Percentiles rank a stretch among this genome's conserved stretches.
These are phyloP conservation scores for Candida xiaguanensis DNA, from an alignment of 805 yeast genomes.

Conservation along the genomic window DNA sequence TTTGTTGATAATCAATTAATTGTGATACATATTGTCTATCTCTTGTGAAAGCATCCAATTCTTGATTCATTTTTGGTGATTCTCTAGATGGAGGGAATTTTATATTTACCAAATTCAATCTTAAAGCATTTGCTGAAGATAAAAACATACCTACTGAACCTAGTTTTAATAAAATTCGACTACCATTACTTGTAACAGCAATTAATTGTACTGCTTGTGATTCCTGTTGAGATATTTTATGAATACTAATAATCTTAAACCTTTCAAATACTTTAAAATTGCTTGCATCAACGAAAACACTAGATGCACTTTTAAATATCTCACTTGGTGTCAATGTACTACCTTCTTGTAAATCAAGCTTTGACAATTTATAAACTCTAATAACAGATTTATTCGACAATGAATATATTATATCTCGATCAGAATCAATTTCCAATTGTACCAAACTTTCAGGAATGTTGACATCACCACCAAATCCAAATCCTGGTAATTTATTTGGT, in stretches of 20 bases:
- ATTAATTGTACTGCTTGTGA: slow-evolving; percentile 68
- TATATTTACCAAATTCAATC: slow-evolving; percentile 42
- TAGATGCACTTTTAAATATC: slow-evolving; percentile 45
- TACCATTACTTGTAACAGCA: slow-evolving; percentile 81
- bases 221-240: slow-evolving; percentile 59
- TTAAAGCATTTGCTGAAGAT: slow-evolving; percentile 19
- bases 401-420: slow-evolving; percentile 74
- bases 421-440: slow-evolving; percentile 70
- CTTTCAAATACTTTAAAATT: slow-evolving; percentile 45
- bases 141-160: slow-evolving; percentile 28
- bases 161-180: slow-evolving; percentile 60
- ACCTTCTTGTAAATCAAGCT: slow-evolving; percentile 31
- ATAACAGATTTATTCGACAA: slow-evolving; percentile 79
- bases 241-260: slow-evolving; percentile 60
- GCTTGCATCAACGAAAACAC: slow-evolving; percentile 54
- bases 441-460: slow-evolving; percentile 52
- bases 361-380: slow-evolving; percentile 64
- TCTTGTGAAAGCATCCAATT: slow-evolving; percentile 39
- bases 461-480: slow-evolving; percentile 17
- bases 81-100: slow-evolving; percentile 65
- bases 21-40: slow-evolving; percentile 38
- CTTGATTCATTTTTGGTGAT: slow-evolving; percentile 36
- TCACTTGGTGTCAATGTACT: slow-evolving; percentile 42
- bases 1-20: slow-evolving; percentile 38
- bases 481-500: slow-evolving; percentile 32